phyloP scores from a whole-genome alignment of 805 yeast species.

The Spathaspora hagerdaliae region DNA sequence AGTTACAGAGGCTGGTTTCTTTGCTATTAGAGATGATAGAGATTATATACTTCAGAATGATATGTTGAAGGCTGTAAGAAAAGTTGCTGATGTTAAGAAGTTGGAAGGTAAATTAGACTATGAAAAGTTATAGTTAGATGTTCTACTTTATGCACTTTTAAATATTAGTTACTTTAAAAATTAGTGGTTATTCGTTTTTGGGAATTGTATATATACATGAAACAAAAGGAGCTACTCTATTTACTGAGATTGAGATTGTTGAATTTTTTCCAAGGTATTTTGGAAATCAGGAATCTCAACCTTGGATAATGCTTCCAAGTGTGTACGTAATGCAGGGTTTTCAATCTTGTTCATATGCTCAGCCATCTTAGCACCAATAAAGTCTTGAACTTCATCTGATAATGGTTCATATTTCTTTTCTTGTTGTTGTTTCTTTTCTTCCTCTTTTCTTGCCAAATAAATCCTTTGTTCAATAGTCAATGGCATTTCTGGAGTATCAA shows the following conservation, averaged over 20 bases:
- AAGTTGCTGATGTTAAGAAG: conserved; percentile 95
- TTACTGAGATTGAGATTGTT: neutral
- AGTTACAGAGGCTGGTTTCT: conserved; percentile 97
- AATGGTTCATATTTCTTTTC: conserved; percentile 26
- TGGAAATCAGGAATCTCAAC: conserved; percentile 26
- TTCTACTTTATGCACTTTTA: no score
- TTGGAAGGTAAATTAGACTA: conserved; percentile 94
- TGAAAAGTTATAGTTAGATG: conserved; percentile 65
- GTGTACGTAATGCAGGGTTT: conserved; percentile 31
- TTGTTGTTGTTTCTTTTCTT: conserved; percentile 30
- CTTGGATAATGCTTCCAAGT: conserved; percentile 36
- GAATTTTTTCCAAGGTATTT: conserved; percentile 3
- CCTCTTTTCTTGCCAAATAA: conserved; percentile 51
- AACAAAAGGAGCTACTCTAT: neutral
- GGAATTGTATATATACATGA: no score
- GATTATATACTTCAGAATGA: conserved; percentile 92
- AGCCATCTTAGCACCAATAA: conserved; percentile 48
- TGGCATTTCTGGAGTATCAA: conserved; percentile 77
- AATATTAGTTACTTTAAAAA: no score
- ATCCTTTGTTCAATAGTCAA: conserved; percentile 58
- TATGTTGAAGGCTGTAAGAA: conserved; percentile 95
- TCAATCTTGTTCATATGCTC: conserved; percentile 31
- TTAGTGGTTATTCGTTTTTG: no score
- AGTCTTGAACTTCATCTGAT: conserved; percentile 52
- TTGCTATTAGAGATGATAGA: conserved; percentile 96